A percentile compares a stretch with the other conserved stretches of the same genome.
Evolutionary conservation across 768 basidiomycete genomes (phyloP).

Genomic region (Amanita exitialis): DNA sequence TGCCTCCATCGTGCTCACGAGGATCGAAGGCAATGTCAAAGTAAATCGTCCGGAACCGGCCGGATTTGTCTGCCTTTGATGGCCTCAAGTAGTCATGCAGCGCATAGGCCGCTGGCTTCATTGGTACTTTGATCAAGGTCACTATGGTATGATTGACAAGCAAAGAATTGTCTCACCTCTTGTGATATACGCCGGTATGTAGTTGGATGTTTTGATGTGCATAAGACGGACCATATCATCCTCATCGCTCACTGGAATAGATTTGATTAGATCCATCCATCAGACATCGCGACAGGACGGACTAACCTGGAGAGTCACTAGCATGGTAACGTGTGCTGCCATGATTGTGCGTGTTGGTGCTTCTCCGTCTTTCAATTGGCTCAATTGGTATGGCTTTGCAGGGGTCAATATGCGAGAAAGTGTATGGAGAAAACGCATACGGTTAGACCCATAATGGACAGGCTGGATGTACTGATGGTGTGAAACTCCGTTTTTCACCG

Average conservation of each 20-base stretch:
- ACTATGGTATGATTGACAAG: neutral
- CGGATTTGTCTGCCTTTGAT: constrained; percentile 20
- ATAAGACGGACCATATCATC: neutral
- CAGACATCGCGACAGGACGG: neutral
- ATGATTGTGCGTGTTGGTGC: neutral
- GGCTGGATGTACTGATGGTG: neutral
- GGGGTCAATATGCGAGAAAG: neutral
- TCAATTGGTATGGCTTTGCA: neutral
- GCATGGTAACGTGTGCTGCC: neutral
- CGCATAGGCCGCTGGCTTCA: constrained; percentile 29
- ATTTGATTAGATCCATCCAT: neutral
- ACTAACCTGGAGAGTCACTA: constrained; percentile 5
- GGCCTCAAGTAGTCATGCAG: constrained; percentile 38
- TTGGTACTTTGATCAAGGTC: constrained; percentile 17
- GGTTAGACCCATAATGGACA: neutral
- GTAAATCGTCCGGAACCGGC: constrained; percentile 18
- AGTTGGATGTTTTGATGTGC: constrained; percentile 13
- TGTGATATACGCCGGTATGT: constrained; percentile 20
- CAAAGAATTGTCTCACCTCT: constrained; percentile 9
- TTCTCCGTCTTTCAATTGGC: neutral
- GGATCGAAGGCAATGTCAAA: constrained; percentile 44
- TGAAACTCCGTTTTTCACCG: constrained; percentile 1
- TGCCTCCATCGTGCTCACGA: constrained; percentile 16
- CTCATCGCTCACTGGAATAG: neutral
- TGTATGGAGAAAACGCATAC: neutral